Percentiles rank a stretch among this genome's conserved stretches.
phyloP scores from a whole-genome alignment of 2,329 filamentous ascomycete species.

The Zasmidium citrigriseum region DNA sequence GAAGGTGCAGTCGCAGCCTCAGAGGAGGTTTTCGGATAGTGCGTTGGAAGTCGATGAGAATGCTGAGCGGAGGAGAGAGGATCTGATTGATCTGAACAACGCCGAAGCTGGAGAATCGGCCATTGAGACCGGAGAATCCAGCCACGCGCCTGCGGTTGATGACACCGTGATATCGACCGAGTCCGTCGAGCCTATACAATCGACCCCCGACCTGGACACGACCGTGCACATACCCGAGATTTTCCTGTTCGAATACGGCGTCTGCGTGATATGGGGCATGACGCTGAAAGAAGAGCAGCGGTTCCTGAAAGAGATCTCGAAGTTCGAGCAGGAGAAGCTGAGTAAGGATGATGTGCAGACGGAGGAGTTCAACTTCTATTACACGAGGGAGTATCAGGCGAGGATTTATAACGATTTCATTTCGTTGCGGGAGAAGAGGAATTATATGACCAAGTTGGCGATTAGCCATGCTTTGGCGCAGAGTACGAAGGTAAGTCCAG shows the following conservation, averaged over 20 bases:
- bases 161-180: conserved; percentile 12
- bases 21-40: conserved; percentile 73
- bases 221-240: conserved; percentile 89
- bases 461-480: conserved; percentile 95
- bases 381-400: conserved; percentile 95
- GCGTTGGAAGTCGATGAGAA: conserved; percentile 66
- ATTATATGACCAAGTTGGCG: conserved; percentile 97
- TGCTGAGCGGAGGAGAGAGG: conserved; percentile 36
- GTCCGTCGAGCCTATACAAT: conserved; percentile 38
- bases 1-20: conserved; percentile 39
- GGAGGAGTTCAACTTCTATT: conserved; percentile 99
- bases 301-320: conserved; percentile 90
- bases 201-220: conserved; percentile 72
- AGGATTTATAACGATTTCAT: conserved; percentile 99
- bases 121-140: conserved; percentile 5
- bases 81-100: conserved; percentile 36
- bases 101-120: conserved; percentile 8
- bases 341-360: conserved; percentile 87
- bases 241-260: conserved; percentile 96
- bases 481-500: conserved; percentile 73
- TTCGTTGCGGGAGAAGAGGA: conserved; percentile 85
- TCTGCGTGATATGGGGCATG: conserved; percentile 99
- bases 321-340: conserved; percentile 91
- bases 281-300: conserved; percentile 82
- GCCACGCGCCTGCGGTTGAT: conserved; percentile 6